Base-by-base conservation (phyloP, 179 eudicot species). In the Silene vulgaris region DNA sequence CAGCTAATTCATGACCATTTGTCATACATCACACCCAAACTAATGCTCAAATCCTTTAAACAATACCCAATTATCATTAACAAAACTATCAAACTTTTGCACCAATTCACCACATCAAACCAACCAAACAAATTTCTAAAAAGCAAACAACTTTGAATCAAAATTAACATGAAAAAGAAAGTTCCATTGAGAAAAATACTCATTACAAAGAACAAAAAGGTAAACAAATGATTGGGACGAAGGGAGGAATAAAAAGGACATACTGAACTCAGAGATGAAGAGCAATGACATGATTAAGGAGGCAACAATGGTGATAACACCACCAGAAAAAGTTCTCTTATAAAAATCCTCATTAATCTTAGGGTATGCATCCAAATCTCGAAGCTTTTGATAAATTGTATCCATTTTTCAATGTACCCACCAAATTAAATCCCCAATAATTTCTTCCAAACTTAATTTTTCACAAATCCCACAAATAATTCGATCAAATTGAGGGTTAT, bases 321-420 rank as follows among this genome's bases (percentile, higher is more conserved):
- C 96, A 54, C 96, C 92, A 66, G 89, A 86, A 23, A 90, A 79
- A 17, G 88, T 83, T 68, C 92, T 84, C 71, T 82, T 86, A 75
- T 82, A 90, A 80, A 90, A 90, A 86, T 90, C 92, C n/a, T 90
- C 96, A 73, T 90, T 90, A 80, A 90, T 84, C 60, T 90, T 90
- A 30, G 96, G 96, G 82, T 90, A 90, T 11, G 96, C 96, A 56
- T 90, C 96, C 74, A 90, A 84, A 72, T 89, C 86, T 82, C 92
- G 82, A 63, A 90, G 85, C 77, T 76, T 89, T 14, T 73, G 82
- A 21, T 77, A 65, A 21, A 90, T 57, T 63, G 69, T 82, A 23
- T 89, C 89, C 96, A 90, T 90, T 28, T 75, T 71, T 60, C 45
- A 74, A 74, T 17, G 56, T 37, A 50, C 77, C 81, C 78, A 32